Conservation (phyloP, 2,329 filamentous ascomycete genomes). For the Tolypocladium tundrense region DNA sequence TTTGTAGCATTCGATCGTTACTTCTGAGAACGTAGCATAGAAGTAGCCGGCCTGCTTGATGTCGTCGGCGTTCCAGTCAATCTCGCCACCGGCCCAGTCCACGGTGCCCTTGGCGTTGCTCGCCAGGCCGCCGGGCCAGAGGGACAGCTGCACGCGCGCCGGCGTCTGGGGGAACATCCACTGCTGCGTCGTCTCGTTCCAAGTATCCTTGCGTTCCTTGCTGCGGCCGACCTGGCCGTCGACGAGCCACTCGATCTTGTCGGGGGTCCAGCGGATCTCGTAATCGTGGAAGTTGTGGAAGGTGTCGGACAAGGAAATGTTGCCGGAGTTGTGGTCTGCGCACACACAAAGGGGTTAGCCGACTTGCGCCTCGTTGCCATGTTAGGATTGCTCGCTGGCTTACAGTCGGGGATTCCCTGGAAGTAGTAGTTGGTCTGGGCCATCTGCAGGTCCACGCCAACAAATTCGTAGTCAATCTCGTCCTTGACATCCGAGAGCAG, state of each 20-base stretch:
- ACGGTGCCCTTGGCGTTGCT: constrained; percentile 77
- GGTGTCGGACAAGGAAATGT: constrained; percentile 61
- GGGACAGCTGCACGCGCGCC: constrained; percentile 79
- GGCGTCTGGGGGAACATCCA: constrained; percentile 90
- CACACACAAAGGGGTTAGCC: background rate
- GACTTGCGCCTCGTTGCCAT: background rate
- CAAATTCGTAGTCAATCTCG: constrained; percentile 95
- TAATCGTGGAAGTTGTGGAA: constrained; percentile 78
- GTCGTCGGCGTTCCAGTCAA: constrained; percentile 71
- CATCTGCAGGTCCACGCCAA: constrained; percentile 65
- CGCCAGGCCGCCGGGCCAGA: constrained; percentile 84
- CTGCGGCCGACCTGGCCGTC: constrained; percentile 71
- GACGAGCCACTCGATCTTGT: constrained; percentile 75
- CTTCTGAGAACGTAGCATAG: constrained; percentile 67
- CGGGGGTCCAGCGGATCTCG: constrained; percentile 86
- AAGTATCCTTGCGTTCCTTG: constrained; percentile 68
- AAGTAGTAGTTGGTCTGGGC: constrained; percentile 97
- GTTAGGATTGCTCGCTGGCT: constrained; percentile 20
- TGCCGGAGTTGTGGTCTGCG: constrained; percentile 63
- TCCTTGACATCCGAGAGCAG: constrained; percentile 92
- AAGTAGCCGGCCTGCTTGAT: constrained; percentile 83
- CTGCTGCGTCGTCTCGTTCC: constrained; percentile 71
- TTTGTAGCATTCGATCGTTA: constrained; percentile 81
- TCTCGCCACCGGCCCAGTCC: constrained; percentile 80
- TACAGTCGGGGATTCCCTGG: constrained; percentile 86